These are phyloP conservation scores for Lactifluus subvellereus DNA, from an alignment of 768 basidiomycete species.

Conservation along the genomic window DNA sequence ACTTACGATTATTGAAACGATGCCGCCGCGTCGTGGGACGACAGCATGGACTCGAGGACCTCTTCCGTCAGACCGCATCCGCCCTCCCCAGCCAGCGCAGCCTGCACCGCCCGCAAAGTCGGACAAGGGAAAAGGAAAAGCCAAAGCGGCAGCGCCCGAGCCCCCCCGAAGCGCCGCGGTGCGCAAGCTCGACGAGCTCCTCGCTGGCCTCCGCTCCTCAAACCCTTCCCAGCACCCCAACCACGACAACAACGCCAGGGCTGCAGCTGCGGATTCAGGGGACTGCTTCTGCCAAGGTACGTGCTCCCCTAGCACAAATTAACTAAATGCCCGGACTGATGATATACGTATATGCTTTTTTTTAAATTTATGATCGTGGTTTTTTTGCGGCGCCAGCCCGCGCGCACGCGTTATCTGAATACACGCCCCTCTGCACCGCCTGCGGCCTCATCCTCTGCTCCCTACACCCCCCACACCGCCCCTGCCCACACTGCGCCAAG, in stretches of 20 bases:
- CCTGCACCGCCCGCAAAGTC: not conserved
- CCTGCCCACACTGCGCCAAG: conserved; percentile 16
- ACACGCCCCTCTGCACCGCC: conserved; percentile 20
- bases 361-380: not conserved
- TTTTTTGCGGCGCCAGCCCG: conserved; percentile 19
- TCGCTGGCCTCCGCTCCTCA: not conserved
- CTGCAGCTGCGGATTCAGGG: not conserved
- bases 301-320: not conserved
- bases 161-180: conserved; percentile 16
- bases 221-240: not conserved
- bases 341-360: not conserved
- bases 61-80: conserved; percentile 9
- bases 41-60: conserved; percentile 12
- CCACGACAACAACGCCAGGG: not conserved
- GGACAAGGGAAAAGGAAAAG: conserved; percentile 17
- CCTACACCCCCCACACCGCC: conserved; percentile 6
- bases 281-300: conserved; percentile 24
- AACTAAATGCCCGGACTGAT: not conserved
- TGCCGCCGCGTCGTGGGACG: conserved; percentile 14
- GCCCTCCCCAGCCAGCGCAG: not conserved
- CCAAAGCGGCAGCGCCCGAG: not conserved
- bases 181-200: conserved; percentile 21
- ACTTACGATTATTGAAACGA: not conserved
- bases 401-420: conserved; percentile 13
- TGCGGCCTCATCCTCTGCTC: conserved; percentile 24